Conservation (phyloP, 2,329 filamentous ascomycete genomes). For the Cordyceps pruinosa region DNA sequence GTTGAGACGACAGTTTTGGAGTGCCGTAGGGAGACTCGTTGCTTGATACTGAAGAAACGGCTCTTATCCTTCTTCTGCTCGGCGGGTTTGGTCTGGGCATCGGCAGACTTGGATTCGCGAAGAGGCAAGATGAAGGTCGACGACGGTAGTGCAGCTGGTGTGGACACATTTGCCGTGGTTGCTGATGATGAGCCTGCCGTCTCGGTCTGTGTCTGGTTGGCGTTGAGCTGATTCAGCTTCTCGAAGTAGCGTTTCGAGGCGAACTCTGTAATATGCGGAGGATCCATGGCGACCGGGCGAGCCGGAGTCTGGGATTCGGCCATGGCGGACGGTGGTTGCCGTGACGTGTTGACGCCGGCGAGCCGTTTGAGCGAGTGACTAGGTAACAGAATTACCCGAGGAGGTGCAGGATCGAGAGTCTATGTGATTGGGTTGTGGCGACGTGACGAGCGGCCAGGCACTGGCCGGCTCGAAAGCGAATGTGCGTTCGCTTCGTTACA, state of each 20-base stretch:
- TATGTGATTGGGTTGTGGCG: background rate
- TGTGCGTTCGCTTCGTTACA: conserved; percentile 5
- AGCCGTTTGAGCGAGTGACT: conserved; percentile 19
- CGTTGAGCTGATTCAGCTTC: conserved; percentile 51
- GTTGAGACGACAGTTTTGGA: conserved; percentile 23
- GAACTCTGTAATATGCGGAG: conserved; percentile 58
- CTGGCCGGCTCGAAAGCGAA: conserved; percentile 13
- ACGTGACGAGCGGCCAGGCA: conserved; percentile 7
- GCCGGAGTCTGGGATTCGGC: conserved; percentile 22
- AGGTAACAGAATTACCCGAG: conserved; percentile 13
- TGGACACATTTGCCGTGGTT: conserved; percentile 17
- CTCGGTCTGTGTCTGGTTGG: conserved; percentile 36
- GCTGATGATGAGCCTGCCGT: conserved; percentile 15
- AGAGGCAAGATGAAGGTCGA: conserved; percentile 46
- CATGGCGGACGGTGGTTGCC: conserved; percentile 21
- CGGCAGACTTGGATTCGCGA: conserved; percentile 31
- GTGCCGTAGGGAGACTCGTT: conserved; percentile 31
- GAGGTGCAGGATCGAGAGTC: conserved; percentile 10
- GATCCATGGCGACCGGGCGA: conserved; percentile 45
- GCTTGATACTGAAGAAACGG: conserved; percentile 35
- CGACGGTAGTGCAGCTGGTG: conserved; percentile 21
- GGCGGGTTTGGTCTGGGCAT: conserved; percentile 25
- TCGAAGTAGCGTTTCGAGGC: conserved; percentile 58
- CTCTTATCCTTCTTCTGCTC: conserved; percentile 34
- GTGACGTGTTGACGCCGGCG: conserved; percentile 1